Evolutionary conservation across 2,329 filamentous ascomycete genomes (phyloP), one percentile per base, ranked within the genome.

Genomic region (Samsoniella hepiali): DNA sequence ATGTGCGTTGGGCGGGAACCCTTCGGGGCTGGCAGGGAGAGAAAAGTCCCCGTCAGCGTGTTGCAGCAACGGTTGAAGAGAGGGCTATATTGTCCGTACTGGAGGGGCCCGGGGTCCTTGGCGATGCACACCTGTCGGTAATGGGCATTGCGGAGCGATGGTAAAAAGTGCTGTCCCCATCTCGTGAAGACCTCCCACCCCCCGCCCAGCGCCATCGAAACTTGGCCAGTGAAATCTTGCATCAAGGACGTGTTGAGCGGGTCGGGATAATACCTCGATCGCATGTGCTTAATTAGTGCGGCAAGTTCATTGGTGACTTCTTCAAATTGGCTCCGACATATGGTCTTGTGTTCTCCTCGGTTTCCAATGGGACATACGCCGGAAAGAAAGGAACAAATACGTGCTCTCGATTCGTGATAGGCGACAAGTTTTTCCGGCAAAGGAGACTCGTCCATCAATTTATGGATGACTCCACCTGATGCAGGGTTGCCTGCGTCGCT

Each of bases 151-250:
- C 82, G 80, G 1, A 87, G 75, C 7, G 82, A 84, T 0, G 81
- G 81, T 6, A 88, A 78, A 69, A 84, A 88, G 70, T 88, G 84
- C 5, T 70, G 68, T 8, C 85, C 85, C 86, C 85, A 88, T 70
- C 72, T 77, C 2, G 44, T 3, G 67, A 81, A 85, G 67, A 79
- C n/a, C n/a, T n/a, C n/a, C n/a, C n/a, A n/a, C n/a, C n/a, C n/a
- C n/a, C n/a, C n/a, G n/a, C n/a, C n/a, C 2, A 86, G 69, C 0
- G 84, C 84, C 17, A 84, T 71, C 6, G 71, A 73, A 22, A 86
- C 75, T 65, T 87, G 83, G 2, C 78, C 78, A 7, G 68, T 69
- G 10, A 88, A 73, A 63, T 88, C 85, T 32, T 77, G 69, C 63
- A 83, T 70, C 2, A 88, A 74, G 0, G 81, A 80, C 5, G 65